Evolutionary conservation across 345 rosid species (phyloP), one percentile per base, ranked within the genome.

Genomic region (Lepidium sativum): DNA sequence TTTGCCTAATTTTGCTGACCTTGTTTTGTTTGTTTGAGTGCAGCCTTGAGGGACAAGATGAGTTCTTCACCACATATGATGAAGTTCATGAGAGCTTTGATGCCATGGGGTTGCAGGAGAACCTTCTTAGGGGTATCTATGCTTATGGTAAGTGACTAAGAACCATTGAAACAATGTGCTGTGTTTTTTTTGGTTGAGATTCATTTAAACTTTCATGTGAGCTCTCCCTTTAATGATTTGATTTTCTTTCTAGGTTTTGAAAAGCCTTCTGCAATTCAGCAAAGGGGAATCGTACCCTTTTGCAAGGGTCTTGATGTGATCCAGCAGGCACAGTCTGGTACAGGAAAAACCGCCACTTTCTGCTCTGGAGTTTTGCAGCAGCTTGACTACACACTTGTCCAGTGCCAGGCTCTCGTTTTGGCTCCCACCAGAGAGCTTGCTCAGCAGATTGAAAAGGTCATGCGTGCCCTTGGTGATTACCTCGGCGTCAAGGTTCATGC

Each of bases 261-360:
- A 71, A 88, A 88, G 73, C 95, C 95, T 6, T 88, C 95, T 50
- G 92, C 95, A 6, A 85, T 88, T 76, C 92, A 85, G 69, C 96
- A 88, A 67, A 82, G 89, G 58, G 96, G 95, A 48, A 88, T 88
- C 43, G 89, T 88, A 41, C 92, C 91, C 10, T 87, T 87, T 72
- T 81, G 86, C 70, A 75, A 79, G 68, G 95, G 95, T 35, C 88
- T 83, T 60, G 95, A 87, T 68, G 95, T 87, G 27, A 84, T 87
- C 78, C 91, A 82, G 72, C 91, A 87, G 74, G 95, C 95, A 9
- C 95, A 85, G 65, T 87, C 91, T 27, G 95, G 91, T 70, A 83
- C 95, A 38, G 95, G 95, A 23, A 88, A 88, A 41, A 88, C 91
- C 0, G 89, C 95, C 10, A 88, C 91, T 37, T 83, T 88, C 67